A percentile compares a stretch with the other conserved stretches of the same genome.
These are phyloP conservation scores for Madurella fahalii DNA, from an alignment of 2,329 filamentous ascomycete species.

Conservation along the genomic window DNA sequence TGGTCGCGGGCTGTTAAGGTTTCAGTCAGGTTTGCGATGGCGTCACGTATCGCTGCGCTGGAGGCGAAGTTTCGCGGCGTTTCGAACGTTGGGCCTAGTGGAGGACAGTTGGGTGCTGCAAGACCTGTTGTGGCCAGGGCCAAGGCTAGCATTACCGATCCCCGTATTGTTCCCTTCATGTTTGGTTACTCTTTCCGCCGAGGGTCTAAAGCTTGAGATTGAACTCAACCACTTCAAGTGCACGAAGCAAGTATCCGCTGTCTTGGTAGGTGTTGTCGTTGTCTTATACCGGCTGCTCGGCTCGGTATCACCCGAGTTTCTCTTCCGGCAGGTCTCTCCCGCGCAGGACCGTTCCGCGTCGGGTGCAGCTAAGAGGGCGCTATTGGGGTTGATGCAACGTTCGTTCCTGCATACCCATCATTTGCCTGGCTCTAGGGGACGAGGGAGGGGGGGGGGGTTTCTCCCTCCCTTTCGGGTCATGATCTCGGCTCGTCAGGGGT, in stretches of 20 bases:
- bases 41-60: constrained; percentile 28
- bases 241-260: too few relatives aligned
- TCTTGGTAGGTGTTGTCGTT: too few relatives aligned
- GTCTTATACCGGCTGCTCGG: too few relatives aligned
- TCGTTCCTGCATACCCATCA: too few relatives aligned
- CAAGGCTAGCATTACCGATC: constrained; percentile 22
- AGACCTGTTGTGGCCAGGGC: constrained; percentile 5
- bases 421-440: too few relatives aligned
- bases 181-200: not conserved
- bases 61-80: constrained; percentile 30
- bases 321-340: too few relatives aligned
- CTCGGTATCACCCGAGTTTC: too few relatives aligned
- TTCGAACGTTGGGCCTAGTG: constrained; percentile 33
- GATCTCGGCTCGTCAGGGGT: not conserved
- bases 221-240: too few relatives aligned
- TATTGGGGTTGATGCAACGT: too few relatives aligned
- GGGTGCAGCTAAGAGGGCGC: too few relatives aligned
- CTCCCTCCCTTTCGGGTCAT: not conserved
- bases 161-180: not conserved
- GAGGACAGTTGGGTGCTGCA: constrained; percentile 32
- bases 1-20: constrained; percentile 28
- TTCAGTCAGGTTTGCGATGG: constrained; percentile 30
- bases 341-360: too few relatives aligned
- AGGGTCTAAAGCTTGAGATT: not conserved
- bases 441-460: too few relatives aligned